A percentile compares a stretch with the other conserved stretches of the same genome.
Conservation (phyloP, 2,329 filamentous ascomycete genomes). For the Fusarium dlaminii region DNA sequence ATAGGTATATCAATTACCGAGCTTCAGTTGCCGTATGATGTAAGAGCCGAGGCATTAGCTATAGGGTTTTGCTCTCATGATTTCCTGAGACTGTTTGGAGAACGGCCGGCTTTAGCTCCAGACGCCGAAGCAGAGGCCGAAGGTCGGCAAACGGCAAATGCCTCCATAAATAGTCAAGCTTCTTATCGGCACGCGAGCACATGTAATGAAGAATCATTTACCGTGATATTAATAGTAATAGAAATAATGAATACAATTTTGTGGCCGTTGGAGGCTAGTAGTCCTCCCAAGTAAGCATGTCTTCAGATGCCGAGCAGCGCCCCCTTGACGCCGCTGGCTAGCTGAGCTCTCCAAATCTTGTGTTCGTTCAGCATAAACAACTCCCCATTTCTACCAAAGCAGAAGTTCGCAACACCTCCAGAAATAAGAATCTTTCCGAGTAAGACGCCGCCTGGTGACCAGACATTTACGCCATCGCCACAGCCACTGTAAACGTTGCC, state of each 20-base stretch:
- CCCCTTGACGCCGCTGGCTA: constrained; percentile 25
- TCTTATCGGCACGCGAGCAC: background rate
- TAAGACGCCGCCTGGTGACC: constrained; percentile 56
- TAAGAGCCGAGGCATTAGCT: background rate
- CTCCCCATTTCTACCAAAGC: constrained; percentile 55
- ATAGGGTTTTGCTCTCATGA: background rate
- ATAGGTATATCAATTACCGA: background rate
- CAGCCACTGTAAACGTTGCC: constrained; percentile 62
- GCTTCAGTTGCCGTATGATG: background rate
- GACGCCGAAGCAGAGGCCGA: background rate
- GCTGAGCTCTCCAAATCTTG: constrained; percentile 50
- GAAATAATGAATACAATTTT: background rate
- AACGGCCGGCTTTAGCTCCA: background rate
- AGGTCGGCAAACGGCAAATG: background rate
- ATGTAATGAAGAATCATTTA: background rate
- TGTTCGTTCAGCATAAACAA: constrained; percentile 60
- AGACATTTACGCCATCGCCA: constrained; percentile 60
- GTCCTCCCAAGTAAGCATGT: background rate
- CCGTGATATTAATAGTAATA: background rate
- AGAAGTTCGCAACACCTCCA: constrained; percentile 58
- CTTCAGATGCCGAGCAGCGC: constrained; percentile 27
- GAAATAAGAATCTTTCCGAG: constrained; percentile 56
- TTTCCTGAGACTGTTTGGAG: background rate
- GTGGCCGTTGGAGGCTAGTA: background rate
- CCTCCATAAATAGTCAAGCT: background rate